Evolutionary conservation across 768 basidiomycete species (phyloP), one percentile per base, ranked within the genome.

Genomic region (Coprinellus micaceus): DNA sequence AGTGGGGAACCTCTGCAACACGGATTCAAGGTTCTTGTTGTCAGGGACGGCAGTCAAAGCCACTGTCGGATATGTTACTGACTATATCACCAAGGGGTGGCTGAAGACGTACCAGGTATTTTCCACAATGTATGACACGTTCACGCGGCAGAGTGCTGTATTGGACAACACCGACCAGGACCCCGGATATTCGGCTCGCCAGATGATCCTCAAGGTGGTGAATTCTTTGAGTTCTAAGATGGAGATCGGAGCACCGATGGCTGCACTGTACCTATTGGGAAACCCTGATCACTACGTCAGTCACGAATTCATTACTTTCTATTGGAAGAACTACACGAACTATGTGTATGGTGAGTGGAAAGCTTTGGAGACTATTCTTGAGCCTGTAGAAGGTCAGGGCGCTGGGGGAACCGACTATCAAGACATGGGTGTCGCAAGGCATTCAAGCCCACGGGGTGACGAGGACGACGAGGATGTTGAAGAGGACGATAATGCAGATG

Each of bases 1-100:
- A 26, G 72, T 71, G 52, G 29, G 72, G 3, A 28, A 71, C 3
- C 44, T 70, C 13, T 74, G 67, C 47, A 75, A 77, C 54, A 68
- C 73, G 21, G 71, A 77, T 63, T 64, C 68, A 2, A 69, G 66
- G 0, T 64, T 62, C 57, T 48, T 74, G n/a, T 41, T 61, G 11
- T 74, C 72, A 25, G 52, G 52, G 2, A 53, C 52, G 5, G 40
- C 36, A 2, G 29, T 53, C 12, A 53, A 53, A 21, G 37, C 52
- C 9, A 53, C 26, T 3, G 39, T 53, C 6, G 37, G 39, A 1
- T 53, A 53, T 53, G 24, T 53, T 3, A 40, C 36, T 3, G 52
- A 53, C 41, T 53, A 53, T 26, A 7, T 53, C 5, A 53, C 52
- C 19, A 53, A 53, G 25, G 3, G 19, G 4, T 25, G 3, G 7